Percentiles rank a stretch among this genome's conserved stretches.
phyloP scores from a whole-genome alignment of 495 filamentous ascomycete species.

The Aspergillus diversus region DNA sequence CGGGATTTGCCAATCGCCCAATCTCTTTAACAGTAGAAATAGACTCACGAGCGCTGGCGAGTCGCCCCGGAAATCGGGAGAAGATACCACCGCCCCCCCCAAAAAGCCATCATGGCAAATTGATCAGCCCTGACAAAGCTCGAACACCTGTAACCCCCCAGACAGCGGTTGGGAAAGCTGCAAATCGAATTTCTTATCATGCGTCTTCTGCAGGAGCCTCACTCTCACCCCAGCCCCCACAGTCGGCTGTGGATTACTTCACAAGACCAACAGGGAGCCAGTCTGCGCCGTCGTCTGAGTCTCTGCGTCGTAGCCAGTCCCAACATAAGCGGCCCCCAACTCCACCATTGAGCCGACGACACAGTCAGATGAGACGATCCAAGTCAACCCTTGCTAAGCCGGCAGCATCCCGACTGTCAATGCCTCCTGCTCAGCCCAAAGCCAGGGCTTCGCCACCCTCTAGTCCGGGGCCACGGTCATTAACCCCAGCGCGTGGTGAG shows the following conservation, averaged over 20 bases:
- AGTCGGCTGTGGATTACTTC: slow-evolving; percentile 45
- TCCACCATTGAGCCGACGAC: slow-evolving; percentile 51
- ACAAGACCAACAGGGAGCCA: slow-evolving; percentile 20
- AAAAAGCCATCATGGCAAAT: slow-evolving; percentile 68
- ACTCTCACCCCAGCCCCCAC: slow-evolving; percentile 24
- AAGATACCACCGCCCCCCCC: slow-evolving; percentile 61
- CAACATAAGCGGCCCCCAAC: slow-evolving; percentile 53
- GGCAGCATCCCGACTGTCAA: slow-evolving; percentile 35
- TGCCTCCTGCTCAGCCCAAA: slow-evolving; percentile 32
- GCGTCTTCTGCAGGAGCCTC: slow-evolving; percentile 29
- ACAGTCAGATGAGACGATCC: slow-evolving; percentile 50
- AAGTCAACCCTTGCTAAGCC: slow-evolving; percentile 43
- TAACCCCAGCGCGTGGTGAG: slow-evolving; percentile 24
- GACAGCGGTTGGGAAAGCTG: slow-evolving; percentile 28
- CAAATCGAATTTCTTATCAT: slow-evolving; percentile 37
- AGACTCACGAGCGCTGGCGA: slow-evolving; percentile 41
- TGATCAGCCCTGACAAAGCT: slow-evolving; percentile 51
- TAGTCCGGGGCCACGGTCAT: slow-evolving; percentile 35
- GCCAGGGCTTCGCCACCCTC: slow-evolving; percentile 36
- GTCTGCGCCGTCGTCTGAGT: slow-evolving; percentile 26
- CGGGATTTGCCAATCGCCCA: slow-evolving; percentile 33
- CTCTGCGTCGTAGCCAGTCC: slow-evolving; percentile 41
- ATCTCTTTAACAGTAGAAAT: slow-evolving; percentile 39
- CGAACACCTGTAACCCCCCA: slow-evolving; percentile 32
- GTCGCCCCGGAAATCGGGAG: slow-evolving; percentile 30